Conservation (phyloP, 139 green algal genomes). For the Auxenochlorella pyrenoidosa region DNA sequence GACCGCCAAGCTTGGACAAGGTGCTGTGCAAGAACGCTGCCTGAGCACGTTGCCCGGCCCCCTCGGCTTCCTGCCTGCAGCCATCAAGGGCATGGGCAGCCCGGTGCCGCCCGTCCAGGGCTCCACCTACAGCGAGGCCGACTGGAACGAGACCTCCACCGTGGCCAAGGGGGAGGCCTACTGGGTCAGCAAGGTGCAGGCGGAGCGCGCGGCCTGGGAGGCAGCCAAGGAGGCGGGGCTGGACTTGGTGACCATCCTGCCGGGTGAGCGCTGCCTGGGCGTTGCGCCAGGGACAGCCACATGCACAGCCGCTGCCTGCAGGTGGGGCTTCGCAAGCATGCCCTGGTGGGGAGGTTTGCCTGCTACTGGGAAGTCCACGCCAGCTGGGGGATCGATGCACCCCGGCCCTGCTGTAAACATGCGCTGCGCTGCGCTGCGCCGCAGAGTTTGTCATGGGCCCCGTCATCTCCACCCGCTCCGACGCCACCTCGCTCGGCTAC, state of each 20-base stretch:
- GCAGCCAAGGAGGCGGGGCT: conserved; percentile 60
- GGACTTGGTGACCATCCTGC: conserved; percentile 77
- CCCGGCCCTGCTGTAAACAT: no score
- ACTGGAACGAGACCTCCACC: conserved; percentile 78
- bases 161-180: conserved; percentile 69
- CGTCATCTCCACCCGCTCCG: conserved; percentile 26
- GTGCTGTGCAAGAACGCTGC: no score
- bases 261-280: conserved; percentile 25
- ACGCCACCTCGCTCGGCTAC: conserved; percentile 52
- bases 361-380: no score
- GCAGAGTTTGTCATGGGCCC: conserved; percentile 78
- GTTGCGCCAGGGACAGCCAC: neutral
- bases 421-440: no score
- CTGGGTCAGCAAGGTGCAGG: conserved; percentile 79
- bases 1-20: no score
- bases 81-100: conserved; percentile 50
- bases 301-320: neutral
- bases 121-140: conserved; percentile 69
- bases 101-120: conserved; percentile 56
- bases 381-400: no score
- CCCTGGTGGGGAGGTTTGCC: no score
- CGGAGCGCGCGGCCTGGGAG: conserved; percentile 76
- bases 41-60: no score
- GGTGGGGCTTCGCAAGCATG: no score
- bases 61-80: conserved; percentile 45